Base-by-base conservation (phyloP, 129 eudicot species). In the Escallonia herrerae region DNA sequence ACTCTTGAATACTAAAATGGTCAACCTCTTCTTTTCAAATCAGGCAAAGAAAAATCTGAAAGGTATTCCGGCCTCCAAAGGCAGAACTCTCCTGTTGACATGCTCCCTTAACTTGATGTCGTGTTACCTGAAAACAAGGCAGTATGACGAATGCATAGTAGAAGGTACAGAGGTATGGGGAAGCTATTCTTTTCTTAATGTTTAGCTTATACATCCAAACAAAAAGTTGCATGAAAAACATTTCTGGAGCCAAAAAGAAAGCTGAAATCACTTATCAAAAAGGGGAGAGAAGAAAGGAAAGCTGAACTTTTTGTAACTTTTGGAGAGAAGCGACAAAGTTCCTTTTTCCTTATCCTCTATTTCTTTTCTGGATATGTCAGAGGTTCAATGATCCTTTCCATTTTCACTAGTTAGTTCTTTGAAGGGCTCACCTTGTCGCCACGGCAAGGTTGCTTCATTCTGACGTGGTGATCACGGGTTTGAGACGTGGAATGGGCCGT, bases 101-200 rank as follows among this genome's bases (percentile, higher is more conserved):
- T 94, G 99, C 73, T 86, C 99, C 15, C 90, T 94, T 72, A 94
- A 94, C 74, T 66, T 86, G 78, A 94, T 94, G 99, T 89, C 97
- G 54, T 94, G 99, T 70, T 94, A 89, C 85, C 79, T 94, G 76
- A 94, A 94, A 84, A 86, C 90, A 52, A 68, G 78, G 44, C 90
- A 86, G 62, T 86, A 77, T 70, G 87, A 89, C 44, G 95, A 89
- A 77, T 94, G 99, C 79, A 80, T 94, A 57, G 74, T 65, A 63
- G 99, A 94, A 89, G 99, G 97, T 53, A 75, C 84, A 2, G 99
- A 94, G 99, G 99, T 94, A 84, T 48, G 75, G 22, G 41, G 38
- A 41, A 38, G 33, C 6, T 50, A 41, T 15, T 54, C 22, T 46
- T 61, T 52, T 46, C 58, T 53, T 65, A 39, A 39, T 44, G 43